phyloP scores from a whole-genome alignment of 495 filamentous ascomycete genomes.

The Hypoxylon perforatum region DNA sequence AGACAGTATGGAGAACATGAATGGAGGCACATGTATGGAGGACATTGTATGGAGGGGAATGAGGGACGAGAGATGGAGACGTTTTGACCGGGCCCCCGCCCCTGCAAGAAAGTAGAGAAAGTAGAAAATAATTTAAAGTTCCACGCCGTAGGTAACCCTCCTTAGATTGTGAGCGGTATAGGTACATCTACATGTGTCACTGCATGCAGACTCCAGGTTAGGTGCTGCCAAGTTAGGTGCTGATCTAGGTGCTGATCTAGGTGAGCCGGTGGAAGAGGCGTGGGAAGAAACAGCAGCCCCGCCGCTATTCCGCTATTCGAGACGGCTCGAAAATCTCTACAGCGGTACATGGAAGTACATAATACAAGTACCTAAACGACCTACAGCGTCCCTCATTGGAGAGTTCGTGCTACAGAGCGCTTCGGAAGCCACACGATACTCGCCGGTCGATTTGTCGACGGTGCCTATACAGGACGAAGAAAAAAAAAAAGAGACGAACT shows the following conservation, averaged over 20 bases:
- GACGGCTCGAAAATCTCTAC: constrained; percentile 7
- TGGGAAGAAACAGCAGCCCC: constrained; percentile 20
- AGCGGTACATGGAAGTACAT: constrained; percentile 6
- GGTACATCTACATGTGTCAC: constrained; percentile 9
- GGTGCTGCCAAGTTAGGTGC: too few species aligned
- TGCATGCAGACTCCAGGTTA: constrained; percentile 7
- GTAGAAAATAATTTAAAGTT: constrained; percentile 12
- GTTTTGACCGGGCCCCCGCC: constrained; percentile 23
- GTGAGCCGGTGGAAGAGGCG: too few species aligned
- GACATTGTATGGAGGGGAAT: too few species aligned
- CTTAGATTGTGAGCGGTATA: constrained; percentile 9
- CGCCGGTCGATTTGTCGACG: constrained; percentile 20
- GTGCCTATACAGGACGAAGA: neutral
- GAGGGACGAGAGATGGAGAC: constrained; percentile 4
- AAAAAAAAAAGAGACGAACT: neutral
- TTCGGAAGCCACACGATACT: constrained; percentile 39
- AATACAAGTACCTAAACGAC: constrained; percentile 38
- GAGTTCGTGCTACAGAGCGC: constrained; percentile 29
- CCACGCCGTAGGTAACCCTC: constrained; percentile 2
- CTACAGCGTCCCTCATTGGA: constrained; percentile 30
- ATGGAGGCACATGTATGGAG: neutral
- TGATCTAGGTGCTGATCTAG: too few species aligned
- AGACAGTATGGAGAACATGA: too few species aligned
- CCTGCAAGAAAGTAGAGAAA: constrained; percentile 1
- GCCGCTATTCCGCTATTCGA: constrained; percentile 36